Conservation (phyloP, 2,329 filamentous ascomycete genomes). For the Tothia fuscella region DNA sequence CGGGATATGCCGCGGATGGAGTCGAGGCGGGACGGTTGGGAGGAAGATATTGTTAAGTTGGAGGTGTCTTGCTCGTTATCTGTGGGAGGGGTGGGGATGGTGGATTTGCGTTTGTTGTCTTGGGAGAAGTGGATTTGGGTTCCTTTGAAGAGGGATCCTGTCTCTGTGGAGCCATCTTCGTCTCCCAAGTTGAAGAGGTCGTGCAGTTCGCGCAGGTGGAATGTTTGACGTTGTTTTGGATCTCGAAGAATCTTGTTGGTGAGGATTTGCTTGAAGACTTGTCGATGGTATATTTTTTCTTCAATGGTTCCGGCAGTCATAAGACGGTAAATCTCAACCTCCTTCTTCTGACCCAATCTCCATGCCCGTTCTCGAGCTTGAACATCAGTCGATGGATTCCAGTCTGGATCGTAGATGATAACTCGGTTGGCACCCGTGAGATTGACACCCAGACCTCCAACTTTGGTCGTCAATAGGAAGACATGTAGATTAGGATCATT, state of each 20-base stretch:
- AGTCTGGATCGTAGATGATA: conserved; percentile 97
- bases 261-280: conserved; percentile 97
- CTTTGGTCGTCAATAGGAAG: conserved; percentile 89
- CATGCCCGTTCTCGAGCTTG: conserved; percentile 93
- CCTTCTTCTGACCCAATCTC: conserved; percentile 86
- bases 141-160: conserved; percentile 76
- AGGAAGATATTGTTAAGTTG: too few relatives aligned
- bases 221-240: conserved; percentile 82
- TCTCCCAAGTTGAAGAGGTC: conserved; percentile 76
- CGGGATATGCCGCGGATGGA: conserved; percentile 31
- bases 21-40: conserved; percentile 13
- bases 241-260: conserved; percentile 94
- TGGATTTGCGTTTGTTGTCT: conserved; percentile 22
- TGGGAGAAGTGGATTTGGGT: conserved; percentile 58
- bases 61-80: conserved; percentile 17
- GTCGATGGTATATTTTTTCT: conserved; percentile 97
- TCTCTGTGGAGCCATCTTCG: conserved; percentile 61
- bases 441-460: conserved; percentile 87
- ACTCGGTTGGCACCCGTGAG: conserved; percentile 89
- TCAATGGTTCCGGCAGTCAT: conserved; percentile 98
- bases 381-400: conserved; percentile 94
- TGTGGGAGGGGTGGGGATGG: conserved; percentile 18
- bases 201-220: conserved; percentile 80
- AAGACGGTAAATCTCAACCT: conserved; percentile 92
- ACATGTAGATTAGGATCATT: conserved; percentile 66